Conservation (phyloP, 176 grass and related monocot genomes). For the Pharus latifolius region DNA sequence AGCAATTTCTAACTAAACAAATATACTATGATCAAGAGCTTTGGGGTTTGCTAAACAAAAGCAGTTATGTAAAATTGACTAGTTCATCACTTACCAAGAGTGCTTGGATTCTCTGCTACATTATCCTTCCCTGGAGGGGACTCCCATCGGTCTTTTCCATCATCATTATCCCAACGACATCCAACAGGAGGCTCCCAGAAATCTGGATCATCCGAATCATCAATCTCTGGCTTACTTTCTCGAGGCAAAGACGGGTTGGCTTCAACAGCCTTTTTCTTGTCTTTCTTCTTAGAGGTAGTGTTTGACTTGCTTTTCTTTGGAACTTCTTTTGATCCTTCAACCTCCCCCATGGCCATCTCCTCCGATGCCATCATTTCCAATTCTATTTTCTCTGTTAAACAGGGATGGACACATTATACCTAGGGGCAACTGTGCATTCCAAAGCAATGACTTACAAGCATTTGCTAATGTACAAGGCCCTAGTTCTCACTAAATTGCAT, state of each 20-base stretch:
- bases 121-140: slow-evolving; percentile 13
- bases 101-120: slow-evolving; percentile 15
- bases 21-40: neutral
- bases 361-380: slow-evolving; percentile 36
- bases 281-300: slow-evolving; percentile 16
- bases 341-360: slow-evolving; percentile 12
- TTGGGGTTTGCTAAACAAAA: neutral
- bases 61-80: neutral
- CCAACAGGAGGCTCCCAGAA: slow-evolving; percentile 81
- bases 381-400: slow-evolving; percentile 59
- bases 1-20: neutral
- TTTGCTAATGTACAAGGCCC: neutral
- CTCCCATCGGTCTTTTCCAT: slow-evolving; percentile 66
- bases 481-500: neutral
- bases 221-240: slow-evolving; percentile 27
- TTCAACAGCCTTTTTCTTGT: slow-evolving; percentile 43
- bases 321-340: slow-evolving; percentile 23
- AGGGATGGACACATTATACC: neutral
- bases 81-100: slow-evolving; percentile 8
- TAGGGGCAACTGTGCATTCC: neutral
- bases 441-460: neutral
- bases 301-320: slow-evolving; percentile 31
- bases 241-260: slow-evolving; percentile 20
- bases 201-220: slow-evolving; percentile 45
- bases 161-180: slow-evolving; percentile 74